Conservation (phyloP, 805 yeast genomes). For the Scheffersomyces spartinae region DNA sequence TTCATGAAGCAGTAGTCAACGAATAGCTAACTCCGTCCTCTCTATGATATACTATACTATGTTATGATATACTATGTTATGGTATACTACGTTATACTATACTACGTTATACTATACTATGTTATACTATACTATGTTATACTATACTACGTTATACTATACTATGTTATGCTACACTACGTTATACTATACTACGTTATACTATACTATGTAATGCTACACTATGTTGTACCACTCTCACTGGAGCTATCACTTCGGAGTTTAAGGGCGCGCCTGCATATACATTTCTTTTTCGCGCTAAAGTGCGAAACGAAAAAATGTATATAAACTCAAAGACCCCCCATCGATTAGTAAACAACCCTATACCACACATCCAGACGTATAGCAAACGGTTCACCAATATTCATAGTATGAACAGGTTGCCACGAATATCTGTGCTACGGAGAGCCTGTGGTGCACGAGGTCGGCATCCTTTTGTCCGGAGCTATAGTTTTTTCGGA, state of each 20-base stretch:
- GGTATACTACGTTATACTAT: not conserved
- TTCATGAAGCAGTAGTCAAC: slow-evolving; percentile 47
- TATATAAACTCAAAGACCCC: too few species aligned
- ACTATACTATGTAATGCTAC: not conserved
- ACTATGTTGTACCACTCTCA: too few species aligned
- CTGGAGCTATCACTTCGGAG: too few species aligned
- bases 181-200: not conserved
- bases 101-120: not conserved
- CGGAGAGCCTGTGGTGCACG: not conserved
- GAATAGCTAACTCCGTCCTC: slow-evolving; percentile 8
- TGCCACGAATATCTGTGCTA: not conserved
- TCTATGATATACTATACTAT: too few species aligned
- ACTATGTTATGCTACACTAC: not conserved
- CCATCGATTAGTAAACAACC: too few species aligned
- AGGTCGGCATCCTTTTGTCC: not conserved
- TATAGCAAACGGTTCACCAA: not conserved
- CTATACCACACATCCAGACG: not conserved
- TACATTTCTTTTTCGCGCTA: too few species aligned
- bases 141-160: not conserved
- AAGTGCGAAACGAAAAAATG: too few species aligned
- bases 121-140: not conserved
- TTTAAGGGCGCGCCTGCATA: too few species aligned
- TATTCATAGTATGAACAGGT: not conserved
- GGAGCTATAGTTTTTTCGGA: slow-evolving; percentile 1
- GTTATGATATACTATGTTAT: not conserved